Evolutionary conservation across 176 grass and related monocot species (phyloP), one percentile per base, ranked within the genome.

Genomic region (Oryza coarctata): DNA sequence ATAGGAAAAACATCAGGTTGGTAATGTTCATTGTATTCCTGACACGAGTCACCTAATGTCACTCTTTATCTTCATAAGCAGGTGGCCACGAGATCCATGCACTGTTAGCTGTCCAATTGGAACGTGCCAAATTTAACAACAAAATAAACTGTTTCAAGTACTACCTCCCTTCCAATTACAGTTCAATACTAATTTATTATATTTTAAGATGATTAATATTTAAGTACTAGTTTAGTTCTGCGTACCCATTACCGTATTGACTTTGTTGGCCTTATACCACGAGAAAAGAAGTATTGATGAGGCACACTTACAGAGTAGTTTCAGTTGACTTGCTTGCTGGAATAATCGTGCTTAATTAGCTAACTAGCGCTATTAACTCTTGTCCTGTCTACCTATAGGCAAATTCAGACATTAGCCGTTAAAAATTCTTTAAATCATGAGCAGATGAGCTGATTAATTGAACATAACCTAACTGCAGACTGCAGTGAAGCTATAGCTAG

Each of bases 81-180:
- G 34, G 12, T 9, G 33, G 23, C 22, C 33, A 55, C 45, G 4
- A 70, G 78, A 80, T 70, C 20, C 68, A 15, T 73, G 10, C 17
- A 23, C 55, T 34, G 68, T 73, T 17, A 65, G 70, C 8, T 33
- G 52, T 25, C 25, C 36, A 60, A 36, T 4, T 31, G 26, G 33
- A 82, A 41, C 50, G 41, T 72, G 68, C 36, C 80, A 63, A 82
- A 73, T 31, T 71, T 61, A 41, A 31, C 1, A 5, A 12, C 17
- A 33, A n/a, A 20, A 72, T 10, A 82, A 12, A 23, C 41, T 28
- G 5, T 4, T 10, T 7, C 17, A 57, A 57, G 18, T 18, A 20
- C 4, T 32, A 17, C n/a, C n/a, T n/a, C n/a, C n/a, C n/a, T n/a
- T n/a, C n/a, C n/a, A n/a, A n/a, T n/a, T n/a, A n/a, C n/a, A n/a